phyloP scores from a whole-genome alignment of 2,329 filamentous ascomycete species.

The Pseudogymnoascus sp. region DNA sequence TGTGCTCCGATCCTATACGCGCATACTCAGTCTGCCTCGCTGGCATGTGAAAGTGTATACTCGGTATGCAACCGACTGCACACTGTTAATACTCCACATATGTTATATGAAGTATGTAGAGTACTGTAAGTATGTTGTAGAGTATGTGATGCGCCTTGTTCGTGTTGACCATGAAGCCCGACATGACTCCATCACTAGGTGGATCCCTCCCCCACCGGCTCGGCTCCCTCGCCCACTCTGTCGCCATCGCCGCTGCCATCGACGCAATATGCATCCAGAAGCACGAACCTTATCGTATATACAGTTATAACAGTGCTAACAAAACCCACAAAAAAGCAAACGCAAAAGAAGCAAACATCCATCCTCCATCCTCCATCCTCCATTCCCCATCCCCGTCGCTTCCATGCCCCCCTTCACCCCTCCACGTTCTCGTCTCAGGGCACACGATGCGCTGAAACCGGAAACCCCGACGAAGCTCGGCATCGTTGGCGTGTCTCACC shows the following conservation, averaged over 20 bases:
- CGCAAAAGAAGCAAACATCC: not conserved
- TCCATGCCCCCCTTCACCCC: not conserved
- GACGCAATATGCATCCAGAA: constrained; percentile 4
- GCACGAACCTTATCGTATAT: constrained; percentile 4
- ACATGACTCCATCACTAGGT: not conserved
- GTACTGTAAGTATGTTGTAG: not conserved
- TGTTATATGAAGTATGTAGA: not conserved
- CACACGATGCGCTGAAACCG: not conserved
- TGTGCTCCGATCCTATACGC: not conserved
- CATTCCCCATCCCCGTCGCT: not conserved
- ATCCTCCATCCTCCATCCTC: not conserved
- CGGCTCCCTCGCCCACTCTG: not conserved
- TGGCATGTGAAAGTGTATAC: not conserved
- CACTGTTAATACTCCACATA: not conserved
- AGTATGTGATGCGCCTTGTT: not conserved
- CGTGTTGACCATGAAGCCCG: not conserved
- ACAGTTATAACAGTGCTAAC: not conserved
- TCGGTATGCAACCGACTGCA: not conserved
- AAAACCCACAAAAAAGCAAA: constrained; percentile 3
- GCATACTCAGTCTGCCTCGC: not conserved
- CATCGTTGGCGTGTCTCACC: not conserved
- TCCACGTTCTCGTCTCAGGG: not conserved
- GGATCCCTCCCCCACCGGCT: not conserved
- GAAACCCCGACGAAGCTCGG: not conserved
- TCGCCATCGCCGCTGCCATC: not conserved